Percentiles rank a stretch among this genome's conserved stretches.
Conservation (phyloP, 495 filamentous ascomycete species). For the Talaromyces thailandensis region DNA sequence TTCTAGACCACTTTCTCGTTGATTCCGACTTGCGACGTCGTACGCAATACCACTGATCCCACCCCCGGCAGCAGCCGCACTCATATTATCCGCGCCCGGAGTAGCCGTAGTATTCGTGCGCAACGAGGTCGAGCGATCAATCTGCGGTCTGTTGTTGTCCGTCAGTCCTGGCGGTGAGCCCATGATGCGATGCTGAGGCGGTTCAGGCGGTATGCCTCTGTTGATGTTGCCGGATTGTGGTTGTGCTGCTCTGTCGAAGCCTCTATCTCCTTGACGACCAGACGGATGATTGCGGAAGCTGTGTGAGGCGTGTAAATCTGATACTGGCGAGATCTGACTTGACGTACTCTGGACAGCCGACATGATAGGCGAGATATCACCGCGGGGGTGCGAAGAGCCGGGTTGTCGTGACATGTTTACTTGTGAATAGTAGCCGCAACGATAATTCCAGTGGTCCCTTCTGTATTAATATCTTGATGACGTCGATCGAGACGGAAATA, state of each 20-base stretch:
- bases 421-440: not conserved
- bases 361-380: constrained; percentile 1
- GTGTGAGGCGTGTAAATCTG: not conserved
- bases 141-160: constrained; percentile 8
- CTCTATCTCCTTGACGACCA: constrained; percentile 6
- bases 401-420: constrained; percentile 1
- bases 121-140: constrained; percentile 13
- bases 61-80: constrained; percentile 60
- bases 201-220: constrained; percentile 3
- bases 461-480: not conserved
- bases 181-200: constrained; percentile 10
- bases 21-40: constrained; percentile 63
- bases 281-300: constrained; percentile 5
- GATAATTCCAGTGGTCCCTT: not conserved
- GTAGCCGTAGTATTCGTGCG: constrained; percentile 49
- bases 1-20: constrained; percentile 63
- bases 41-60: constrained; percentile 70
- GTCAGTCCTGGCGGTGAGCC: constrained; percentile 9
- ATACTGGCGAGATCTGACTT: constrained; percentile 7
- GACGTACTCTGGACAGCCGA: not conserved
- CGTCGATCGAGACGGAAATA: not conserved
- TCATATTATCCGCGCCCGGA: constrained; percentile 67
- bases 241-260: constrained; percentile 7
- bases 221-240: constrained; percentile 4
- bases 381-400: not conserved